Evolutionary conservation across 75 land plant genomes (phyloP).

Genomic region (Cupressus sempervirens): DNA sequence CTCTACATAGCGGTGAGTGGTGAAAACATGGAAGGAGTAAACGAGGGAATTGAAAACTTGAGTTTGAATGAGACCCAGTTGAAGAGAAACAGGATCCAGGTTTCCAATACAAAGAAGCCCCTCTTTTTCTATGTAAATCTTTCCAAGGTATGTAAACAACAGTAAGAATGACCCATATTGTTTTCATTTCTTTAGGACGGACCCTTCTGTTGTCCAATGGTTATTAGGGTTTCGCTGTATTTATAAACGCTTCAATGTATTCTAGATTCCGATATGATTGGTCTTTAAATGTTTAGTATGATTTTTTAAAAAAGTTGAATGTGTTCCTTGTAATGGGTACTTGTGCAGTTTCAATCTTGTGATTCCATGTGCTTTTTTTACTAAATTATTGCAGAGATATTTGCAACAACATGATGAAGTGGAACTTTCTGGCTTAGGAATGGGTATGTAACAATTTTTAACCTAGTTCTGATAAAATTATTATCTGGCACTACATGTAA

Average conservation of each 20-base stretch:
- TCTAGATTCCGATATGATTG: not conserved
- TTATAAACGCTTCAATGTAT: not conserved
- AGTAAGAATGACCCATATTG: not conserved
- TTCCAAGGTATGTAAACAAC: constrained; percentile 49
- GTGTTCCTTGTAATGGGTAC: not conserved
- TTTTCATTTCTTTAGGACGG: not conserved
- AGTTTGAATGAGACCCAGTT: constrained; percentile 24
- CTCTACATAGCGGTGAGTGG: not conserved
- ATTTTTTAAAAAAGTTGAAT: not conserved
- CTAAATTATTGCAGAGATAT: constrained; percentile 50
- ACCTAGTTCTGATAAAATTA: not conserved
- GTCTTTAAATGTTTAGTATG: not conserved
- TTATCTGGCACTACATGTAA: not conserved
- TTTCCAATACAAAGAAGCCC: constrained; percentile 91
- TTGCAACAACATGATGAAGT: constrained; percentile 79
- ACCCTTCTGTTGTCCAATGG: not conserved
- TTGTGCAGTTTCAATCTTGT: not conserved
- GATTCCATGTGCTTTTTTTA: not conserved
- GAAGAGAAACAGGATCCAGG: constrained; percentile 90
- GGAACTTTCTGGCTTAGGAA: constrained; percentile 77
- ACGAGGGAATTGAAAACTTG: constrained; percentile 27
- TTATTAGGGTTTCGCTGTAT: not conserved
- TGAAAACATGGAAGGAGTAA: constrained; percentile 35
- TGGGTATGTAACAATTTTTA: constrained; percentile 29
- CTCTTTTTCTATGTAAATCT: constrained; percentile 88